Conservation (phyloP, 352 stramenopile genomes). For the Chrysophaeum taylorii region DNA sequence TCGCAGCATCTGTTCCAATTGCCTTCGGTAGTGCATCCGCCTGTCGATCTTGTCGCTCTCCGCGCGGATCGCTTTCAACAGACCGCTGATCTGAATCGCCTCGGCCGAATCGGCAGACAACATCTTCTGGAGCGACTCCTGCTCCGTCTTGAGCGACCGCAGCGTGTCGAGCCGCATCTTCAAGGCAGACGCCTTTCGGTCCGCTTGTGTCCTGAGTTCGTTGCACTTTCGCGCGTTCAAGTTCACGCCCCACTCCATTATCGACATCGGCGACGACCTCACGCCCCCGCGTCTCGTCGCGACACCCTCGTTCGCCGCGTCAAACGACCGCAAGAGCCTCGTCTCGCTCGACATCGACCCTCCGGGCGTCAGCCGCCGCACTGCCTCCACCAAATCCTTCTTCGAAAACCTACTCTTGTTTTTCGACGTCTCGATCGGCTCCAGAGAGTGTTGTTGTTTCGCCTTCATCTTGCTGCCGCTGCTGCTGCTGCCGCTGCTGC, state of each 20-base stretch:
- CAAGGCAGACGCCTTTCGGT: conserved; percentile 38
- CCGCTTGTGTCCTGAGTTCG: conserved; percentile 39
- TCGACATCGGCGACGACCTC: neutral
- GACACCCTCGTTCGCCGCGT: neutral
- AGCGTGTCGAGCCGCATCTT: conserved; percentile 38
- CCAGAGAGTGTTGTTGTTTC: neutral
- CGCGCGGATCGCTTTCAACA: conserved; percentile 40
- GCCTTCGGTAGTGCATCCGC: conserved; percentile 42
- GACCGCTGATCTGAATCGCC: conserved; percentile 33
- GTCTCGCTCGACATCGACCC: neutral
- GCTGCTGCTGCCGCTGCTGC: too few relatives aligned
- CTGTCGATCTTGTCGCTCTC: conserved; percentile 35
- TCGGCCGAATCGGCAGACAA: conserved; percentile 40
- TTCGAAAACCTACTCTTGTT: neutral
- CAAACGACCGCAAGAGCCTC: too few relatives aligned
- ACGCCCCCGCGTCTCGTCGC: neutral
- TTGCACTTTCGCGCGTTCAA: conserved; percentile 43
- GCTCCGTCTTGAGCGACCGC: conserved; percentile 38
- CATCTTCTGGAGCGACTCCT: conserved; percentile 44
- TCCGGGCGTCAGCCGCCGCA: neutral
- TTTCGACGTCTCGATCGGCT: neutral
- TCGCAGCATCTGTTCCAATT: conserved; percentile 49
- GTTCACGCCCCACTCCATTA: conserved; percentile 12
- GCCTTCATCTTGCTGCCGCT: too few relatives aligned
- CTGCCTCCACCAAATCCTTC: neutral